Conservation (phyloP, 768 basidiomycete genomes). For the Tulasnella sp. region DNA sequence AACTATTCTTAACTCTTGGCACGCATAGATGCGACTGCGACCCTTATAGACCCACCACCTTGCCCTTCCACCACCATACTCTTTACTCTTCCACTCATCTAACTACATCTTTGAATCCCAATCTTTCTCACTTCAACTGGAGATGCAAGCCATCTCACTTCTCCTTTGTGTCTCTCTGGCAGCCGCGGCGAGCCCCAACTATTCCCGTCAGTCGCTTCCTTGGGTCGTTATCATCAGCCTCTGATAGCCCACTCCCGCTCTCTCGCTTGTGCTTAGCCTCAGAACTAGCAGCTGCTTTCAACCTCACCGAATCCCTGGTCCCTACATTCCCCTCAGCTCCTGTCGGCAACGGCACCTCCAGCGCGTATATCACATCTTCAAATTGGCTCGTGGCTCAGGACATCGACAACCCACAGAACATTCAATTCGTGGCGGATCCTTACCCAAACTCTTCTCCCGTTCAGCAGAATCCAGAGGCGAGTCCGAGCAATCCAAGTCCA, state of each 20-base stretch:
- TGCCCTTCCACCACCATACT: too few species aligned
- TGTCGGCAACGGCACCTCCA: not conserved
- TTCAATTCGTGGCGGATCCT: slow-evolving; percentile 56
- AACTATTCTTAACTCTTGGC: too few species aligned
- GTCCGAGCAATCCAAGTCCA: slow-evolving; percentile 22
- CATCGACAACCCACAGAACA: slow-evolving; percentile 35
- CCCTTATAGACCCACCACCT: too few species aligned
- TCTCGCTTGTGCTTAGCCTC: not conserved
- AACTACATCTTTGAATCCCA: too few species aligned
- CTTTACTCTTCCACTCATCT: too few species aligned
- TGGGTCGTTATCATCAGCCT: not conserved
- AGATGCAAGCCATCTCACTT: slow-evolving; percentile 11
- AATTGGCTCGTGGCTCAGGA: slow-evolving; percentile 1
- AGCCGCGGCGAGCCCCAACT: not conserved
- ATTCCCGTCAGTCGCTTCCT: not conserved
- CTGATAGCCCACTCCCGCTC: not conserved
- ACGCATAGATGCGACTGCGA: too few species aligned
- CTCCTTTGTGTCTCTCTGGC: not conserved
- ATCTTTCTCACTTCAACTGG: too few species aligned
- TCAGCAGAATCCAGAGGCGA: slow-evolving; percentile 19
- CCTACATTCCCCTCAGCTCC: slow-evolving; percentile 3
- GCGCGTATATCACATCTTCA: not conserved
- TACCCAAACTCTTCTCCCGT: slow-evolving; percentile 42
- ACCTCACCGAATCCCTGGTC: not conserved
- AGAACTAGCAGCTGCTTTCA: slow-evolving; percentile 1